Conservation (phyloP, 2,329 filamentous ascomycete species). For the Fusarium hainanense region DNA sequence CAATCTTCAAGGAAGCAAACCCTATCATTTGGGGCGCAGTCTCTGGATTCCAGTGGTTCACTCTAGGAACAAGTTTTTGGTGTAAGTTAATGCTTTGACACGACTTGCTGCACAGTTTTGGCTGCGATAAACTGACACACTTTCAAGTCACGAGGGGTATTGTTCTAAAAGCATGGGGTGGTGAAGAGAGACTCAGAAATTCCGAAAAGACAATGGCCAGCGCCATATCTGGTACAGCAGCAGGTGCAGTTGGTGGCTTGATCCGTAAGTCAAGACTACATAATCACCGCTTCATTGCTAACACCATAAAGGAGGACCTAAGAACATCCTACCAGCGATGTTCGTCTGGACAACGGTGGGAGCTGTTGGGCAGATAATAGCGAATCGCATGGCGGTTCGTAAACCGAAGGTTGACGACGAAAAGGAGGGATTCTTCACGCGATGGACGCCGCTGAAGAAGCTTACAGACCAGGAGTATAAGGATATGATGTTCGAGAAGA, state of each 20-base stretch:
- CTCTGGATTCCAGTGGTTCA: constrained; percentile 83
- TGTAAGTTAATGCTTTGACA: constrained; percentile 59
- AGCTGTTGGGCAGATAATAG: constrained; percentile 54
- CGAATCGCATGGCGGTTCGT: constrained; percentile 47
- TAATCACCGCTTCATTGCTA: constrained; percentile 14
- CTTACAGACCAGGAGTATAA: constrained; percentile 80
- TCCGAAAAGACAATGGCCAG: constrained; percentile 74
- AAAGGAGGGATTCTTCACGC: constrained; percentile 62
- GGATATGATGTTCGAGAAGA: constrained; percentile 75
- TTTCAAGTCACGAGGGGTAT: constrained; percentile 60
- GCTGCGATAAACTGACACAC: constrained; percentile 15
- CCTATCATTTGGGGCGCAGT: constrained; percentile 77
- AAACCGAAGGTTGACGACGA: constrained; percentile 53
- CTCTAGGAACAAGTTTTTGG: constrained; percentile 80
- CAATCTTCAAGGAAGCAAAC: constrained; percentile 74
- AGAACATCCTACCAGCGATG: constrained; percentile 63
- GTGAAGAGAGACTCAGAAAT: constrained; percentile 63
- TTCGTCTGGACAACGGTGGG: constrained; percentile 60
- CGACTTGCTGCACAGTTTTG: not conserved
- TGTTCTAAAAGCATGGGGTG: constrained; percentile 60
- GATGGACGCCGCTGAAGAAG: constrained; percentile 77
- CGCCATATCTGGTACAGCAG: constrained; percentile 75
- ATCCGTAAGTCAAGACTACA: constrained; percentile 57
- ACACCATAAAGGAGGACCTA: constrained; percentile 59
- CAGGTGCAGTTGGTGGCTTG: constrained; percentile 69